Evolutionary conservation across 768 basidiomycete genomes (phyloP).

Genomic region (Hirschioporus abietinus): DNA sequence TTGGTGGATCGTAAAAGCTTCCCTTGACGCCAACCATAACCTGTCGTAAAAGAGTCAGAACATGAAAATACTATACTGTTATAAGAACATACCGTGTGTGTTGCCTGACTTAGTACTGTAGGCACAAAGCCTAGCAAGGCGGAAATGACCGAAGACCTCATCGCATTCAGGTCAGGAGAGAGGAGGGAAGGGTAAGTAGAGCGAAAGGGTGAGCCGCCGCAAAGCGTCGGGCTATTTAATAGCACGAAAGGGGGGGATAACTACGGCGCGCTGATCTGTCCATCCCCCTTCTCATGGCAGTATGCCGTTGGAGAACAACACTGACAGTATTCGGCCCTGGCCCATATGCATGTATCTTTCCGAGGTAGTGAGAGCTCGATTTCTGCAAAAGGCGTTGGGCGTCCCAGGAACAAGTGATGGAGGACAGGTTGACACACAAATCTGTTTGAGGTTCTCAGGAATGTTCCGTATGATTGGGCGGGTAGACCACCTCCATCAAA

Average conservation of each 20-base stretch:
- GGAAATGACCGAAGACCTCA: background rate
- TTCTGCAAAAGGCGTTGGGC: background rate
- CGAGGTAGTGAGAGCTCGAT: background rate
- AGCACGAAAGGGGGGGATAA: background rate
- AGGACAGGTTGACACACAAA: background rate
- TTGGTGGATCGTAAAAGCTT: slow-evolving; percentile 2
- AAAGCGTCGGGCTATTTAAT: background rate
- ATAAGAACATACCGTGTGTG: background rate
- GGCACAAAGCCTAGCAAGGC: background rate
- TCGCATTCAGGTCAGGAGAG: background rate
- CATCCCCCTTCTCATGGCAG: background rate
- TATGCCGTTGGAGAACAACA: background rate
- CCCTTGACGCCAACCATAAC: slow-evolving; percentile 1
- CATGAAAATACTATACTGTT: background rate
- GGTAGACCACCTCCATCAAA: background rate
- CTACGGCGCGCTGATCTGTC: background rate
- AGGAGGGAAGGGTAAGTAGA: background rate
- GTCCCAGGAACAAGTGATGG: background rate
- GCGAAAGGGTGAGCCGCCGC: background rate
- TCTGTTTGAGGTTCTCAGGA: background rate
- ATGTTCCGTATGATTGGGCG: background rate
- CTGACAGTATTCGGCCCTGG: background rate
- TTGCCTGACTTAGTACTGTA: background rate
- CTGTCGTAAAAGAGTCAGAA: background rate
- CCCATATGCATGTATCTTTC: background rate